phyloP scores from a whole-genome alignment of 2,329 filamentous ascomycete species.

The Claviceps pusilla region DNA sequence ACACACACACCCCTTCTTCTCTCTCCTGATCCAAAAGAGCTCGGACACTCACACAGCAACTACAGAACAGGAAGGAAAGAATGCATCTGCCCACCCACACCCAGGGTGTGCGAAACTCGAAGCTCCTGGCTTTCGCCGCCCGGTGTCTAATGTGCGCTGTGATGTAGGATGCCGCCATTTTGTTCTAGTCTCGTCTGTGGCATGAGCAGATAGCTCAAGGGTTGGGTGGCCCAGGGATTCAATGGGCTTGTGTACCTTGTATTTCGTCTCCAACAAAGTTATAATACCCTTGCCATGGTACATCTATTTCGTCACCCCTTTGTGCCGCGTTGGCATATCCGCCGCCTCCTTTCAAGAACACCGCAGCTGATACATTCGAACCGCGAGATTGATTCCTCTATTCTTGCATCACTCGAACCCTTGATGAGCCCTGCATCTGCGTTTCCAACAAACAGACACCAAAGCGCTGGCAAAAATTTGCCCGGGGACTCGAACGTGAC shows the following conservation, averaged over 20 bases:
- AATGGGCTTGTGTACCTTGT: no score
- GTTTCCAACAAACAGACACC: no score
- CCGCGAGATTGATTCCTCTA: neutral
- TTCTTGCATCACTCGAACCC: neutral
- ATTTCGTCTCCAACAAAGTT: no score
- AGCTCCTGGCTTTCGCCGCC: neutral
- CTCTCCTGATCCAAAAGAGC: neutral
- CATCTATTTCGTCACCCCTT: constrained; percentile 1
- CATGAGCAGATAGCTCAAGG: neutral
- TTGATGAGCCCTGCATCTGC: neutral
- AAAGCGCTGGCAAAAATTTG: neutral
- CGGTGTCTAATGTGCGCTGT: constrained; percentile 1
- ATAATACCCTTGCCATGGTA: neutral
- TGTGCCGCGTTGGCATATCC: neutral
- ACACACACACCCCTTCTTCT: neutral
- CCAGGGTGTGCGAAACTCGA: neutral
- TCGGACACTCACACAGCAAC: neutral
- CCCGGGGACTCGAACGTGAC: neutral
- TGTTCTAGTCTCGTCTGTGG: constrained; percentile 1
- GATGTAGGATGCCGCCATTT: constrained; percentile 5
- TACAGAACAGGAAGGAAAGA: neutral
- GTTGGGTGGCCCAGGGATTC: neutral
- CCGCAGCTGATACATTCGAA: neutral
- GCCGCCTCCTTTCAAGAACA: neutral
- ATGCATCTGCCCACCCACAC: neutral